These are phyloP conservation scores for Jamesozyma hellenica DNA, from an alignment of 805 yeast species.

Conservation along the genomic window DNA sequence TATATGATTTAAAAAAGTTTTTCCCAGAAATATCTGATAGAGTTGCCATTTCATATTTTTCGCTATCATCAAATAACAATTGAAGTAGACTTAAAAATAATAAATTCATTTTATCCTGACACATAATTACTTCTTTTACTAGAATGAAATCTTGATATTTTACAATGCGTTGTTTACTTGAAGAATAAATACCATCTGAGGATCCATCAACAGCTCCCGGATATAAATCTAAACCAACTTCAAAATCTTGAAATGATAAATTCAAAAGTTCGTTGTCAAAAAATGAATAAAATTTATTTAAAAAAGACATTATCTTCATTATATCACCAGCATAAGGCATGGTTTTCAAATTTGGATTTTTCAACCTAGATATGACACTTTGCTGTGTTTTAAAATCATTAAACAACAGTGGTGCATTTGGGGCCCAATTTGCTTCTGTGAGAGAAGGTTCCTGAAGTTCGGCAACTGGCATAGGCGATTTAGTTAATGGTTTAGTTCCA, in stretches of 20 bases:
- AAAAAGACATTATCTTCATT: conserved; percentile 15
- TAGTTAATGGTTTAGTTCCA: not conserved
- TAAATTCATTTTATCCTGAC: conserved; percentile 20
- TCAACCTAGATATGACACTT: conserved; percentile 14
- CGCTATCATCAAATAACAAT: conserved; percentile 8
- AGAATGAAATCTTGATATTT: conserved; percentile 18
- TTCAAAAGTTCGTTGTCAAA: conserved; percentile 15
- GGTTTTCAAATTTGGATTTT: conserved; percentile 14
- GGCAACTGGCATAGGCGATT: not conserved
- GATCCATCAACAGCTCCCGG: conserved; percentile 13
- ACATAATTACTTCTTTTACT: conserved; percentile 14
- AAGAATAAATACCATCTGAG: conserved; percentile 9
- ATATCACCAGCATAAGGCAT: conserved; percentile 17
- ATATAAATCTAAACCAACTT: conserved; percentile 19
- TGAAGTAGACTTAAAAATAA: conserved; percentile 15
- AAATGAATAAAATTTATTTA: conserved; percentile 15
- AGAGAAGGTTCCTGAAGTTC: conserved; percentile 18
- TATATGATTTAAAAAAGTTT: conserved; percentile 5
- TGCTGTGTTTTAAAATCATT: conserved; percentile 14
- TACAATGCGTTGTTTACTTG: conserved; percentile 3
- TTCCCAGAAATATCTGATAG: not conserved
- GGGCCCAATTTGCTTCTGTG: conserved; percentile 18
- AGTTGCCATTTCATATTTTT: conserved; percentile 13
- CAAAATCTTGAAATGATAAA: conserved; percentile 20
- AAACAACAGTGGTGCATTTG: conserved; percentile 18